Evolutionary conservation across 2,329 filamentous ascomycete species (phyloP).

Genomic region (Alternaria sp.): DNA sequence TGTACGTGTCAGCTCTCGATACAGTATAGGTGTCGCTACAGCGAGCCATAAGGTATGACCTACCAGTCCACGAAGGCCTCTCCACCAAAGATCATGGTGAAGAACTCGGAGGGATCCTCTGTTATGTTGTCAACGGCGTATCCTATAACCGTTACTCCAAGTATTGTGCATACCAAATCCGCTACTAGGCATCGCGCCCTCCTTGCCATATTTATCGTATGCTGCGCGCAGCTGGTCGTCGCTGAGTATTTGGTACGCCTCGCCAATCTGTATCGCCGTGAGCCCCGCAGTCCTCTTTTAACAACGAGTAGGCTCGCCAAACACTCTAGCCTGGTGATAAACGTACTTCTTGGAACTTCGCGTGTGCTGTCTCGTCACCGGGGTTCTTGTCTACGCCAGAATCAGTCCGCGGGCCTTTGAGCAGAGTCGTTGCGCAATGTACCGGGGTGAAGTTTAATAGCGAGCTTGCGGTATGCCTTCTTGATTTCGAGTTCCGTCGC

Average conservation of each 20-base stretch:
- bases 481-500: slow-evolving; percentile 94
- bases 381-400: slow-evolving; percentile 84
- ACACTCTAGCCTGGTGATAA: background rate
- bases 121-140: slow-evolving; percentile 25
- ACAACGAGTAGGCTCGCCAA: slow-evolving; percentile 2
- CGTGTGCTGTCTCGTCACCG: slow-evolving; percentile 90
- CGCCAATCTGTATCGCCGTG: slow-evolving; percentile 61
- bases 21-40: background rate
- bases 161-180: slow-evolving; percentile 72
- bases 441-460: slow-evolving; percentile 92
- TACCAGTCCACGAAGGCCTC: slow-evolving; percentile 90
- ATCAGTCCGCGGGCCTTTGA: slow-evolving; percentile 9
- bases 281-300: slow-evolving; percentile 26
- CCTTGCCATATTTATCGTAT: slow-evolving; percentile 98
- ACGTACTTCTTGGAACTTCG: slow-evolving; percentile 86
- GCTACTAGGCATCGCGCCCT: slow-evolving; percentile 85
- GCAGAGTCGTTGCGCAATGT: slow-evolving; percentile 38
- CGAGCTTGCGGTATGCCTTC: slow-evolving; percentile 90
- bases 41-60: background rate
- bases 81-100: slow-evolving; percentile 96
- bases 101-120: slow-evolving; percentile 95
- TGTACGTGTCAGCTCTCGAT: slow-evolving; percentile 18
- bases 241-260: slow-evolving; percentile 82
- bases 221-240: slow-evolving; percentile 84
- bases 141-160: slow-evolving; percentile 11